A percentile compares a stretch with the other conserved stretches of the same genome.
These are phyloP conservation scores for Terana coerulea DNA, from an alignment of 768 basidiomycete species.

Conservation along the genomic window DNA sequence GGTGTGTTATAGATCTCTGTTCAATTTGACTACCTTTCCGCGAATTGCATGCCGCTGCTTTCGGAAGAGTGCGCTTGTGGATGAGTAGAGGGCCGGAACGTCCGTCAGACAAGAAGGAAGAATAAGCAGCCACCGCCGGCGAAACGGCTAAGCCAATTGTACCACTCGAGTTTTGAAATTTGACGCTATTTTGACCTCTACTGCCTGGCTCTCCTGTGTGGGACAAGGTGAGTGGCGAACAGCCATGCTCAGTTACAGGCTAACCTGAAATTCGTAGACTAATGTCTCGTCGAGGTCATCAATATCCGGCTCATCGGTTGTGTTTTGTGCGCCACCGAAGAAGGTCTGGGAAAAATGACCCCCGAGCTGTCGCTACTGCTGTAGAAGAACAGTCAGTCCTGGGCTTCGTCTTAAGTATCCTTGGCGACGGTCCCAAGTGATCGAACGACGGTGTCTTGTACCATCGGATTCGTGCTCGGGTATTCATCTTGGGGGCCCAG, in stretches of 20 bases:
- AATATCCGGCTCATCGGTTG: not conserved
- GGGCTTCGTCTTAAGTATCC: not conserved
- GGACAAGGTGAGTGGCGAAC: slow-evolving; percentile 2
- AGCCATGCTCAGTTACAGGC: slow-evolving; percentile 13
- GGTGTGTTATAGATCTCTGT: too few species aligned
- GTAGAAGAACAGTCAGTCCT: not conserved
- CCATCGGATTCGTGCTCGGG: not conserved
- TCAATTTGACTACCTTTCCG: too few species aligned
- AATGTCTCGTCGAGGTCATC: slow-evolving; percentile 46
- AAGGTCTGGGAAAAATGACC: not conserved
- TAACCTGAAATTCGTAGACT: slow-evolving; percentile 49
- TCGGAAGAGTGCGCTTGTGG: too few species aligned
- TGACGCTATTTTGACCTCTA: slow-evolving; percentile 48
- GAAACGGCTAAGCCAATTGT: slow-evolving; percentile 15
- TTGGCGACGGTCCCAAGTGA: not conserved
- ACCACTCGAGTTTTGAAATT: slow-evolving; percentile 46
- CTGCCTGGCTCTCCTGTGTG: slow-evolving; percentile 40
- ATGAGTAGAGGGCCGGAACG: slow-evolving; percentile 56
- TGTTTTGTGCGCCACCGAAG: not conserved
- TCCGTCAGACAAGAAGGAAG: slow-evolving; percentile 38
- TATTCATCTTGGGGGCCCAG: too few species aligned
- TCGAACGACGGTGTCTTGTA: not conserved
- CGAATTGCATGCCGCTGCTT: too few species aligned
- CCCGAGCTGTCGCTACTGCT: not conserved
- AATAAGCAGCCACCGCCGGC: not conserved